A percentile compares a stretch with the other conserved stretches of the same genome.
Evolutionary conservation across 1,284 basidiomycete species (phyloP).

Genomic region (Prillingera fragicola): DNA sequence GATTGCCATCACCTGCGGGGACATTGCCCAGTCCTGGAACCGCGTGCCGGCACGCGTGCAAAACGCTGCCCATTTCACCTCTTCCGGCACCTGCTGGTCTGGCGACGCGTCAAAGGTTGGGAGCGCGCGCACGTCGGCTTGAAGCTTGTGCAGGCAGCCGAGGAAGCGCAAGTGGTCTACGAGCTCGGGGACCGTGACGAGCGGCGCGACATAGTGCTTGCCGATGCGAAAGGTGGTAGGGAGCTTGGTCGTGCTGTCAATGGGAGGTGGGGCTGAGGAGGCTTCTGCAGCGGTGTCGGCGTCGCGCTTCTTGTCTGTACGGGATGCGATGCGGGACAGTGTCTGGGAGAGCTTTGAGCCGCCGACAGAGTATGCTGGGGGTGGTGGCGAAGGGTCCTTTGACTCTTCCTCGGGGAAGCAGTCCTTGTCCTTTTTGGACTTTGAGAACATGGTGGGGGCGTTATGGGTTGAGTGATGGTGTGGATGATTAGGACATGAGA

Average conservation of each 20-base stretch:
- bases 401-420: too few relatives aligned
- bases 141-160: constrained; percentile 15
- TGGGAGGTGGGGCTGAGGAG: constrained; percentile 1
- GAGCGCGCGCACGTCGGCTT: constrained; percentile 14
- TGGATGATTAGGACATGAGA: not conserved
- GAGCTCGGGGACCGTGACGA: constrained; percentile 17
- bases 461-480: not conserved
- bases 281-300: not conserved
- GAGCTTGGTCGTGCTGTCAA: constrained; percentile 19
- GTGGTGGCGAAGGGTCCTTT: not conserved
- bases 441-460: not conserved
- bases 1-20: not conserved
- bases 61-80: constrained; percentile 20
- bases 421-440: too few relatives aligned
- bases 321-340: not conserved
- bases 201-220: not conserved
- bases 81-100: constrained; percentile 4
- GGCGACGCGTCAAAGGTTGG: not conserved
- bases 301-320: not conserved
- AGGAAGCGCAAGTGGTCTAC: constrained; percentile 26
- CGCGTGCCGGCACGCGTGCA: constrained; percentile 13
- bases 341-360: not conserved
- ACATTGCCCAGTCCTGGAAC: constrained; percentile 12
- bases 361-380: not conserved
- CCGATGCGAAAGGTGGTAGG: constrained; percentile 19